These are phyloP conservation scores for Trichosporon sp. DNA, from an alignment of 1,284 basidiomycete species.

Conservation along the genomic window DNA sequence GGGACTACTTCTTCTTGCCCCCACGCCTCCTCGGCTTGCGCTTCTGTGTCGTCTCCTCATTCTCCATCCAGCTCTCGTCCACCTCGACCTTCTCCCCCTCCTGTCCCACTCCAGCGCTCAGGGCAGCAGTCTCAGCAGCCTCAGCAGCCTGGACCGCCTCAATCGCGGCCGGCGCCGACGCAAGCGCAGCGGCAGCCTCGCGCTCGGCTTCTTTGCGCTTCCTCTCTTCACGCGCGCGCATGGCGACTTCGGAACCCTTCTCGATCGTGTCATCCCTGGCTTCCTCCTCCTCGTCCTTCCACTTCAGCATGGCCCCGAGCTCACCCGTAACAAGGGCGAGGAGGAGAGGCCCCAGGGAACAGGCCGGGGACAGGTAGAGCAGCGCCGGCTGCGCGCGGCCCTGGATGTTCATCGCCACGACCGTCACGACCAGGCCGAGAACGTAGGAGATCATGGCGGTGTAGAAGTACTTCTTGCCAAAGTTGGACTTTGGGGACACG, in stretches of 20 bases:
- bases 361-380: slow-evolving; percentile 72
- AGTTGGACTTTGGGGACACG: slow-evolving; percentile 52
- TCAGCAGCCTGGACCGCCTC: background rate
- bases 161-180: background rate
- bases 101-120: slow-evolving; percentile 17
- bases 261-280: slow-evolving; percentile 44
- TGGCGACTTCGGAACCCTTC: slow-evolving; percentile 46
- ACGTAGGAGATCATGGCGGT: slow-evolving; percentile 74
- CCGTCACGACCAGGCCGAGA: slow-evolving; percentile 75
- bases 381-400: slow-evolving; percentile 85
- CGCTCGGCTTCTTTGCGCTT: background rate
- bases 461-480: slow-evolving; percentile 77
- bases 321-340: slow-evolving; percentile 54
- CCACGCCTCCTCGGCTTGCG: slow-evolving; percentile 27
- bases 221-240: slow-evolving; percentile 33
- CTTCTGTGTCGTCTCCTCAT: background rate
- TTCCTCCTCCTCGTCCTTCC: slow-evolving; percentile 42
- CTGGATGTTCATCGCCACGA: slow-evolving; percentile 83
- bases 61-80: slow-evolving; percentile 55
- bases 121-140: background rate
- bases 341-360: slow-evolving; percentile 58
- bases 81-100: slow-evolving; percentile 11
- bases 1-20: slow-evolving; percentile 28
- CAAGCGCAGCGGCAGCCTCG: slow-evolving; percentile 16
- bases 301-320: slow-evolving; percentile 46